Evolutionary conservation across 108 stramenopile genomes (phyloP).

Genomic region (Epithemia pelagica): DNA sequence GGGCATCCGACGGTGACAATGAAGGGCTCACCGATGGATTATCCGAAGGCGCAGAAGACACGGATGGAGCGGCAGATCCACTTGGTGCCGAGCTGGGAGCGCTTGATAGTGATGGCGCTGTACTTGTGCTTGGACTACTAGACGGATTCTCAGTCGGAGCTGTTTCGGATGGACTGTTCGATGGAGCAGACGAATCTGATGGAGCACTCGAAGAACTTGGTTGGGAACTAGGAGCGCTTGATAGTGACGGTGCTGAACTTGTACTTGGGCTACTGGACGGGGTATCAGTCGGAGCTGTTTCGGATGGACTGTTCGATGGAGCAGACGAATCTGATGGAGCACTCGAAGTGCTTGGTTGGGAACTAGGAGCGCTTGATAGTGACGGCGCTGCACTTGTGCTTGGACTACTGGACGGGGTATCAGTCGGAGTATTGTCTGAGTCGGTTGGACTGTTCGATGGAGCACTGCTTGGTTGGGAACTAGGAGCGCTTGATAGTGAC

Average conservation of each 20-base stretch:
- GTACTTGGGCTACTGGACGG: neutral
- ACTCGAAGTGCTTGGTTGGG: neutral
- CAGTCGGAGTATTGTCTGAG: neutral
- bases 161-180: neutral
- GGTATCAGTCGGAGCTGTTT: neutral
- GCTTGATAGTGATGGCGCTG: neutral
- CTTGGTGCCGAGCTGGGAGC: neutral
- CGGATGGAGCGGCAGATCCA: neutral
- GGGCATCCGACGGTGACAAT: neutral
- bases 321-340: too few species aligned
- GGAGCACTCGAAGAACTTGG: neutral
- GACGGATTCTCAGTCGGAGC: neutral
- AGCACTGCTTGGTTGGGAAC: neutral
- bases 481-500: neutral
- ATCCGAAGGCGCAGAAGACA: neutral
- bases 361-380: neutral
- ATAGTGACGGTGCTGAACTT: neutral
- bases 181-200: neutral
- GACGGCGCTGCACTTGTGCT: neutral
- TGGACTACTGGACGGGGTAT: neutral
- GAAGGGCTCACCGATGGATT: neutral
- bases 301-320: too few species aligned
- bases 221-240: neutral
- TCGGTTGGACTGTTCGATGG: neutral
- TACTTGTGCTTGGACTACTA: neutral